Evolutionary conservation across 768 basidiomycete species (phyloP).

Genomic region (Leccinum fibrillosum): DNA sequence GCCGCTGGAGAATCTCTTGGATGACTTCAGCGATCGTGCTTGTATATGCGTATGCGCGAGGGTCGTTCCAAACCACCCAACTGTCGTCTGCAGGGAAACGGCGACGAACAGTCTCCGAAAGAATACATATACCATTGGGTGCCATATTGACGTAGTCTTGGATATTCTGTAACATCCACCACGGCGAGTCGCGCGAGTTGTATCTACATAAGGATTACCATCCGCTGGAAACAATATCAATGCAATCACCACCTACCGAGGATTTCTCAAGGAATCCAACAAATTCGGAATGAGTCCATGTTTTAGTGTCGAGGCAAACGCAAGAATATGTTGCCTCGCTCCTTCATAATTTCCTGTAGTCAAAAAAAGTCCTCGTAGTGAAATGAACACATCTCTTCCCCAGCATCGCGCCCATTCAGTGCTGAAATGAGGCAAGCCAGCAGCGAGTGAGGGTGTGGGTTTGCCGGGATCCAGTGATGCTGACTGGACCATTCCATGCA

Average conservation of each 20-base stretch:
- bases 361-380: slow-evolving; percentile 87
- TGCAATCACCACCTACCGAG: slow-evolving; percentile 50
- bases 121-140: slow-evolving; percentile 78
- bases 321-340: slow-evolving; percentile 86
- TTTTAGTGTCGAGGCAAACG: slow-evolving; percentile 90
- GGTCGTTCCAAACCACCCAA: slow-evolving; percentile 91
- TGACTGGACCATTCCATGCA: slow-evolving; percentile 88
- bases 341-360: slow-evolving; percentile 87
- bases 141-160: slow-evolving; percentile 87
- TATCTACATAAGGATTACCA: slow-evolving; percentile 45
- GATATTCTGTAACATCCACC: slow-evolving; percentile 99
- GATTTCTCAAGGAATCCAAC: slow-evolving; percentile 82
- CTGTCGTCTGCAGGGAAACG: slow-evolving; percentile 93
- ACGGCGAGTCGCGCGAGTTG: slow-evolving; percentile 96
- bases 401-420: slow-evolving; percentile 94
- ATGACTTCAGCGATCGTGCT: slow-evolving; percentile 91
- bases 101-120: slow-evolving; percentile 81
- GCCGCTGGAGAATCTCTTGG: slow-evolving; percentile 94
- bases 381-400: slow-evolving; percentile 96
- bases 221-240: background rate
- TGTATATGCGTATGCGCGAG: slow-evolving; percentile 75
- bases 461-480: slow-evolving; percentile 80
- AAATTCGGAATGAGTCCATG: slow-evolving; percentile 97
- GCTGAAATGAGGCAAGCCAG: slow-evolving; percentile 93
- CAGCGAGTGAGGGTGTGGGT: slow-evolving; percentile 80